These are phyloP conservation scores for Wickerhamiella qilinensis DNA, from an alignment of 805 yeast species.

Conservation along the genomic window DNA sequence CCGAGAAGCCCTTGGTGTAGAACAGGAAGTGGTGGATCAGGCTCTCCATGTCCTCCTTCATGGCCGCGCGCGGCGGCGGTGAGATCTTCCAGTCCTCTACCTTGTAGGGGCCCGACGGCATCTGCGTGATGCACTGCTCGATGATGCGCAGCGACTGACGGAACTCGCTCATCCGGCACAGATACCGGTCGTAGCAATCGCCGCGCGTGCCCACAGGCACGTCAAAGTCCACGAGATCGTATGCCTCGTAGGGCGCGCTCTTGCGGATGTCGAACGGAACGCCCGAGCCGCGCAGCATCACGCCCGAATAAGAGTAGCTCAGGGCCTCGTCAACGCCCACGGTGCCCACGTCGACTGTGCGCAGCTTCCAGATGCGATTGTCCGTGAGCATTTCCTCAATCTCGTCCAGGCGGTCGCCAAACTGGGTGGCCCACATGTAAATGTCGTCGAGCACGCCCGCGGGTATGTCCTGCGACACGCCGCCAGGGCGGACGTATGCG, in stretches of 20 bases:
- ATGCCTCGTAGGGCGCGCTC: constrained; percentile 80
- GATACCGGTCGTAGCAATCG: constrained; percentile 82
- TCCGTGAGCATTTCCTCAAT: constrained; percentile 79
- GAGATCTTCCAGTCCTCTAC: constrained; percentile 77
- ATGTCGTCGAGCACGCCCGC: constrained; percentile 77
- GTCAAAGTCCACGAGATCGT: constrained; percentile 72
- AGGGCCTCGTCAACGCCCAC: constrained; percentile 78
- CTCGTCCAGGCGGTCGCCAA: constrained; percentile 84
- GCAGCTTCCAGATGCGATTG: constrained; percentile 82
- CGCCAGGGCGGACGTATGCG: constrained; percentile 84
- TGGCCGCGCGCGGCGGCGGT: constrained; percentile 64
- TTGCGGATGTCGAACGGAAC: constrained; percentile 75
- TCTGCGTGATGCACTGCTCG: constrained; percentile 77
- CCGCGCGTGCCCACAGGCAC: constrained; percentile 76
- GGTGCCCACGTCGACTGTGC: constrained; percentile 67
- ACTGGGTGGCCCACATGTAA: constrained; percentile 93
- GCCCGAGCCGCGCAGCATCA: constrained; percentile 85
- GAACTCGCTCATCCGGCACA: constrained; percentile 80
- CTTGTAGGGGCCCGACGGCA: constrained; percentile 85
- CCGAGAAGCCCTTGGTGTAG: constrained; percentile 77
- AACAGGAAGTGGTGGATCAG: constrained; percentile 77
- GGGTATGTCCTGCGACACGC: constrained; percentile 78
- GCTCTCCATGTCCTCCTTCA: constrained; percentile 91
- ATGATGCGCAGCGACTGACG: constrained; percentile 80
- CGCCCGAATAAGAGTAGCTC: constrained; percentile 67